Conservation (phyloP, 2,329 filamentous ascomycete genomes). For the Pestalotiopsis sp. region DNA sequence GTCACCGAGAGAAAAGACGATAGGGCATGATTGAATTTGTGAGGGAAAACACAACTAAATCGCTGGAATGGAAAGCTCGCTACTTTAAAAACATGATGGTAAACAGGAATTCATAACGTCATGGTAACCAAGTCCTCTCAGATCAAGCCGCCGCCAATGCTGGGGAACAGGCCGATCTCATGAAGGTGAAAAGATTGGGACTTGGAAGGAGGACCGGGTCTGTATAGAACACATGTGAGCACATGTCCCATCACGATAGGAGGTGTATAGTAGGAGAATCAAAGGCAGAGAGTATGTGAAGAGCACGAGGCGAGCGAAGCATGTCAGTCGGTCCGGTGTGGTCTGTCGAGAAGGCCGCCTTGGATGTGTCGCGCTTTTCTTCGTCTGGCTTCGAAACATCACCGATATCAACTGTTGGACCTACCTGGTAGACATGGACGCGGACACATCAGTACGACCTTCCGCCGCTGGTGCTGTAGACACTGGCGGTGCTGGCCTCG, state of each 20-base stretch:
- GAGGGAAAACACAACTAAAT: not conserved
- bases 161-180: constrained; percentile 3
- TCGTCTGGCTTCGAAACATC: not conserved
- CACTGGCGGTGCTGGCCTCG: not conserved
- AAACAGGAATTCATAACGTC: not conserved
- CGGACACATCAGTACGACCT: not conserved
- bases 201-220: not conserved
- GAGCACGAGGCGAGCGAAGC: not conserved
- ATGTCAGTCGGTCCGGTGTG: not conserved
- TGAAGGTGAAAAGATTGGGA: constrained; percentile 4
- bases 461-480: not conserved
- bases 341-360: not conserved
- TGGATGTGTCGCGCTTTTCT: not conserved
- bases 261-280: not conserved
- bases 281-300: not conserved
- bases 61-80: not conserved
- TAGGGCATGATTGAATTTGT: not conserved
- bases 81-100: not conserved
- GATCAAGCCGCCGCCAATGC: not conserved
- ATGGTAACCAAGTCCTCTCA: not conserved
- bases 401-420: not conserved
- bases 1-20: not conserved
- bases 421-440: not conserved
- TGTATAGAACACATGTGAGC: not conserved
- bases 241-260: not conserved